A percentile compares a stretch with the other conserved stretches of the same genome.
Conservation (phyloP, 257 asterid genomes). For the Cynanchum wilfordii region DNA sequence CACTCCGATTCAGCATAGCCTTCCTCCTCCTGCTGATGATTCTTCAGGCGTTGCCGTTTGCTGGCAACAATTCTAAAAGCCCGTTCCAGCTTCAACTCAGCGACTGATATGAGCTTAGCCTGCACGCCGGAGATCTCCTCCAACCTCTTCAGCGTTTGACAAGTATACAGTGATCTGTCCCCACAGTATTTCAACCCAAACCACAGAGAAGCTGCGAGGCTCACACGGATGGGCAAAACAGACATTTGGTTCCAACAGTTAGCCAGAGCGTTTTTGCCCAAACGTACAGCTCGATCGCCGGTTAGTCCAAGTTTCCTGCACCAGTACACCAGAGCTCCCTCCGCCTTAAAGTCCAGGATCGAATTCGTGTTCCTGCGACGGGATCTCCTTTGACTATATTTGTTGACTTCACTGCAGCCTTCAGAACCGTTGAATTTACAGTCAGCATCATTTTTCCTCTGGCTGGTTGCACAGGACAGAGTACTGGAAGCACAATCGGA, state of each 20-base stretch:
- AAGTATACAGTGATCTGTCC: conserved; percentile 13
- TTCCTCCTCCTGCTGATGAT: conserved; percentile 37
- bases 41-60: conserved; percentile 12
- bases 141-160: conserved; percentile 31
- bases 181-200: conserved; percentile 35
- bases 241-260: conserved; percentile 29
- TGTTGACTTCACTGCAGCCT: neutral
- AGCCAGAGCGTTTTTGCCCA: conserved; percentile 31
- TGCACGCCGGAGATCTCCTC: conserved; percentile 60
- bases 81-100: conserved; percentile 37
- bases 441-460: neutral
- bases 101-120: conserved; percentile 38
- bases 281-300: conserved; percentile 18
- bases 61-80: conserved; percentile 14
- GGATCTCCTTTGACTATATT: neutral
- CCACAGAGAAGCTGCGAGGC: conserved; percentile 60
- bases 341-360: conserved; percentile 18
- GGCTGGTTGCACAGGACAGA: conserved; percentile 5
- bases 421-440: neutral
- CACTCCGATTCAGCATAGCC: conserved; percentile 53
- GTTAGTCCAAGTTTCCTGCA: conserved; percentile 33
- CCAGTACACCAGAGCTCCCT: conserved; percentile 49
- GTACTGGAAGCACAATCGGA: conserved; percentile 48
- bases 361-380: neutral
- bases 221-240: conserved; percentile 42